Evolutionary conservation across 2,329 filamentous ascomycete species (phyloP).

Genomic region (Trichophyton verrucosum): DNA sequence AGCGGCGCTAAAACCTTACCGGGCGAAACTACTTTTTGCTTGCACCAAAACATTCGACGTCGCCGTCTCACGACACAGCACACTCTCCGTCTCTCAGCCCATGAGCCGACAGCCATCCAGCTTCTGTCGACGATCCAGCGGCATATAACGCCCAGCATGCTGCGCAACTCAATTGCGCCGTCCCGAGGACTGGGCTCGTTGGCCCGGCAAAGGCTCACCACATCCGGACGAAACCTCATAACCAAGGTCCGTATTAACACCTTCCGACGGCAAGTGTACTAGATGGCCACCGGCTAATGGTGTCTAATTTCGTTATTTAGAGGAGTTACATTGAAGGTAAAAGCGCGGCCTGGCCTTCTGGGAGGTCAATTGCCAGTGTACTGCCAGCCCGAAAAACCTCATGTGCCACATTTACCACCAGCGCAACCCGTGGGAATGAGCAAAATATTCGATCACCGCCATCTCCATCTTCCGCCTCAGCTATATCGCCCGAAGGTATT

Average conservation of each 20-base stretch:
- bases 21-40: not conserved
- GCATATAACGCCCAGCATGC: slow-evolving; percentile 37
- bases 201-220: slow-evolving; percentile 28
- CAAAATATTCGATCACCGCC: slow-evolving; percentile 22
- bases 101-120: not conserved
- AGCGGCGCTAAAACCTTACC: slow-evolving; percentile 11
- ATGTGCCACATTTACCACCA: slow-evolving; percentile 17
- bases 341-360: slow-evolving; percentile 3
- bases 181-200: slow-evolving; percentile 33
- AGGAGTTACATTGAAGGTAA: slow-evolving; percentile 26
- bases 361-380: not conserved
- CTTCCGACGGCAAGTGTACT: not conserved
- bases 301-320: not conserved
- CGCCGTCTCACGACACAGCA: not conserved
- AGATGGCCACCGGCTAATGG: not conserved
- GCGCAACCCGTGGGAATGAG: slow-evolving; percentile 7
- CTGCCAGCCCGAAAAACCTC: slow-evolving; percentile 16
- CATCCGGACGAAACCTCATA: slow-evolving; percentile 17
- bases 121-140: slow-evolving; percentile 4
- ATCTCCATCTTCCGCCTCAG: slow-evolving; percentile 34
- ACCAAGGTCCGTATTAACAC: slow-evolving; percentile 26
- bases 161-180: slow-evolving; percentile 42
- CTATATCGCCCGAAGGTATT: slow-evolving; percentile 38
- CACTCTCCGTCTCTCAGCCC: not conserved
- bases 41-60: not conserved